Base-by-base conservation (phyloP, 2,329 filamentous ascomycete species). In the Lecanicillium sp. region DNA sequence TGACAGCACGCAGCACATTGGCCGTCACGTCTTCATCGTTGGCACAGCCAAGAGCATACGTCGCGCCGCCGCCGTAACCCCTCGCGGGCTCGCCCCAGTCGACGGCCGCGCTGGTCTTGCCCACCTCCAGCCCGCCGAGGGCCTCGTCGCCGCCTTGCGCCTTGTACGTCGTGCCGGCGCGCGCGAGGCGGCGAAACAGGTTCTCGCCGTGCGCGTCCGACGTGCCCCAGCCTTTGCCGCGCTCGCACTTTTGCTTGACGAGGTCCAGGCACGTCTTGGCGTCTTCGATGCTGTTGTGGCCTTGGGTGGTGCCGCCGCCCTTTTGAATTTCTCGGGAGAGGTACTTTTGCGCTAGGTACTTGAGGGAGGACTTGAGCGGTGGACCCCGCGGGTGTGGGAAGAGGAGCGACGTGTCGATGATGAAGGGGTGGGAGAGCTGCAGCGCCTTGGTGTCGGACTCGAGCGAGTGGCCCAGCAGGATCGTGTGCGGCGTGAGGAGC, bases 231-330 rank as follows among this genome's bases (percentile, higher is more conserved):
- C 70, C 63, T 47, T 84, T 85, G 29, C 92, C 92, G 61, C 86
- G 92, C 59, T 97, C 89, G 58, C 90, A 96, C 60, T 98, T 98
- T 55, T 90, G 82, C 61, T 92, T 94, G 34, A 97, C 79, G 2
- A 98, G 80, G 52, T 97, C 89, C 12, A 98, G 79, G 47, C 88
- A 94, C 3, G 92, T 88, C 47, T 75, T 81, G 12, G 92, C 88
- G 58, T 98, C 92, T 60, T 98, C 92, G 46, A 95, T 74, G 42
- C 86, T 92, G 68, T 97, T 83, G 57, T 98, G 92, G 13, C 92
- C 92, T 11, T 25, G 22, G 22, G 11, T 25, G 22, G 57, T 57
- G 13, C 71, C 69, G 36, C 83, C 84, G 31, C 79, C 80, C 51
- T 85, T 87, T 57, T 98, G 92, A 38, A 98, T 94, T 57, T 94